Evolutionary conservation across 345 rosid genomes (phyloP).

Genomic region (Eucalyptus curtisii): DNA sequence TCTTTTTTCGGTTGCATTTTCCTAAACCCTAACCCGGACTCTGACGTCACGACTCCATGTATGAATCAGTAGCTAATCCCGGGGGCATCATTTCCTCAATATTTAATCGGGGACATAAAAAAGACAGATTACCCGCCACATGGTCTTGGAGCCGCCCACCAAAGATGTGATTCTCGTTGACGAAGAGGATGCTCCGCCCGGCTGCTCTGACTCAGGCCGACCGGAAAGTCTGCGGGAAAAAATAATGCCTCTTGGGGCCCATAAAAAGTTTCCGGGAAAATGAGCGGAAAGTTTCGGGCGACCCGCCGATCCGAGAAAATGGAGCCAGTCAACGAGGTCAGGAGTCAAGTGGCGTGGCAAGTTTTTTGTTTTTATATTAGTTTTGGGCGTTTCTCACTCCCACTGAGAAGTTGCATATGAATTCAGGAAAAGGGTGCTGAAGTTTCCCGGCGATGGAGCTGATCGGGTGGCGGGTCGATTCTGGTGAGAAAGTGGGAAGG

Average conservation of each 20-base stretch:
- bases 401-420: background rate
- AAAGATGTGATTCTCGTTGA: background rate
- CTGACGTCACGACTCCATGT: background rate
- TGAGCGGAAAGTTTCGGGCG: background rate
- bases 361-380: background rate
- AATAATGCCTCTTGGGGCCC: background rate
- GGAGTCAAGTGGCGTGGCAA: background rate
- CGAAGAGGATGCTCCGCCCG: background rate
- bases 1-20: background rate
- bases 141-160: background rate
- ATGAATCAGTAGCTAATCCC: background rate
- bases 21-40: background rate
- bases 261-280: background rate
- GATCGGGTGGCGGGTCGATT: background rate
- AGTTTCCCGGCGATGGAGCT: background rate
- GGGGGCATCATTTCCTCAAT: background rate
- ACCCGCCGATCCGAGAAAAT: background rate
- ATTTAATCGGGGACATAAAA: background rate
- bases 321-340: background rate
- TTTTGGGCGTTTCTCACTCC: background rate
- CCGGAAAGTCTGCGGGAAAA: background rate
- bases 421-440: background rate
- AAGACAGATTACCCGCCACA: background rate
- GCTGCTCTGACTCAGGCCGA: conserved; percentile 5
- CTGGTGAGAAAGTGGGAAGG: background rate